phyloP scores from a whole-genome alignment of 352 stramenopile species.

The Elongisporangium anandrum region DNA sequence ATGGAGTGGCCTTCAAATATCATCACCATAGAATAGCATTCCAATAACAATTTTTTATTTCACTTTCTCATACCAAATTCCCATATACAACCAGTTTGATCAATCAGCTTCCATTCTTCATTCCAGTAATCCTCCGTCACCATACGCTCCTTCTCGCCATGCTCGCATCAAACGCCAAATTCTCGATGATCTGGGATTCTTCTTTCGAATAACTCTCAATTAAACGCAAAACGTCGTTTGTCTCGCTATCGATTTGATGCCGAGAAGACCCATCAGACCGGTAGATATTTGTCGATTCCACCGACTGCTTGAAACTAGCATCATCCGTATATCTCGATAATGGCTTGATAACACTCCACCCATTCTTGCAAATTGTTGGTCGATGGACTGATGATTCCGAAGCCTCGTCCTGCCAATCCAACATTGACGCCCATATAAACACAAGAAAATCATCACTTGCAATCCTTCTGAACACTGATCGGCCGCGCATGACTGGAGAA shows the following conservation, averaged over 20 bases:
- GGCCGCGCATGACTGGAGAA: background rate
- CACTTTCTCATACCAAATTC: too few species aligned
- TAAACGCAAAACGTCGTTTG: background rate
- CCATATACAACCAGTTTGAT: too few species aligned
- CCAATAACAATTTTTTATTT: too few species aligned
- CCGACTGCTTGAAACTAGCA: background rate
- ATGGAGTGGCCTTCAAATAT: too few species aligned
- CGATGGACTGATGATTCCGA: background rate
- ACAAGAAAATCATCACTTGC: background rate
- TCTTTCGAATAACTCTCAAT: background rate
- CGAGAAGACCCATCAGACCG: background rate
- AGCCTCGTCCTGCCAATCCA: background rate
- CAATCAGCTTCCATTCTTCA: background rate
- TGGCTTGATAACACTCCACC: background rate
- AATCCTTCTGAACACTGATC: background rate
- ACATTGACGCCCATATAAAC: background rate
- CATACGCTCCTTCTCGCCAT: background rate
- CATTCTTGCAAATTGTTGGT: background rate
- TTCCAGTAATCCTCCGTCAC: background rate
- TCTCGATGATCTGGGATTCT: background rate
- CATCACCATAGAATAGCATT: too few species aligned
- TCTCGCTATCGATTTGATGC: background rate
- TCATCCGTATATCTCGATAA: background rate
- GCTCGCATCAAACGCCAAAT: background rate
- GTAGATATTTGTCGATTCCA: background rate